Base-by-base conservation (phyloP, 2,329 filamentous ascomycete species). In the Pseudohalonectria lignicola region DNA sequence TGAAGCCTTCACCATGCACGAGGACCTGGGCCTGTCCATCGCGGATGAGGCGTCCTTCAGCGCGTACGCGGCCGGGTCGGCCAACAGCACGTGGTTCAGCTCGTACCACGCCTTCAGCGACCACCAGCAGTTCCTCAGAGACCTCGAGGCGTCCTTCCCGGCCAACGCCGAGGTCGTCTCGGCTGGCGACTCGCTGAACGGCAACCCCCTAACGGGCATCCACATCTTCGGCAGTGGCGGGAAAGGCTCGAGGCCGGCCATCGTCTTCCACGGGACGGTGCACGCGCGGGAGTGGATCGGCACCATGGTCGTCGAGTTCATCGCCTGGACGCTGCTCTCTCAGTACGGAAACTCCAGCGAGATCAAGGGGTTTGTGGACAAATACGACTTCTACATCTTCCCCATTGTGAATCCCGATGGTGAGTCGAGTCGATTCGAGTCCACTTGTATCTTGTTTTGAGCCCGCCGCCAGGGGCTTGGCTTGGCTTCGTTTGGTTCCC, bases 311-410 rank as follows among this genome's bases (percentile, higher is more conserved):
- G 59, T 64, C 30, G 72, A 77, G 49, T 77, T 74, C 50, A 54
- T 74, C 13, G 62, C 66, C 9, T 66, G 64, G 43, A 54, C 61
- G 15, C 57, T 78, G 23, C 54, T 75, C n/a, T 56, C 56, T 25
- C 60, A 62, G 35, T 72, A 71, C 47, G 50, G 48, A 21, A 52
- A 53, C 15, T 50, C 56, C 10, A 45, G 54, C 16, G 52, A 56
- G 3, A 51, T 67, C 29, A 61, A 53, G 29, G 25, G 21, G 2
- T 64, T 72, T 38, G 62, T 81, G 18, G 66, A 80, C 53, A 71
- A 64, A 39, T 79, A 76, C 50, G 79, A 83, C 55, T 78, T 78
- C 46, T 80, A 78, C 53, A 67, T 82, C 46, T 65, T 79, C 43
- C 75, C 76, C 3, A 57, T 79, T 18, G 72, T 76, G 13, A 79